phyloP scores from a whole-genome alignment of 2,329 filamentous ascomycete genomes.

The Claviceps africana region DNA sequence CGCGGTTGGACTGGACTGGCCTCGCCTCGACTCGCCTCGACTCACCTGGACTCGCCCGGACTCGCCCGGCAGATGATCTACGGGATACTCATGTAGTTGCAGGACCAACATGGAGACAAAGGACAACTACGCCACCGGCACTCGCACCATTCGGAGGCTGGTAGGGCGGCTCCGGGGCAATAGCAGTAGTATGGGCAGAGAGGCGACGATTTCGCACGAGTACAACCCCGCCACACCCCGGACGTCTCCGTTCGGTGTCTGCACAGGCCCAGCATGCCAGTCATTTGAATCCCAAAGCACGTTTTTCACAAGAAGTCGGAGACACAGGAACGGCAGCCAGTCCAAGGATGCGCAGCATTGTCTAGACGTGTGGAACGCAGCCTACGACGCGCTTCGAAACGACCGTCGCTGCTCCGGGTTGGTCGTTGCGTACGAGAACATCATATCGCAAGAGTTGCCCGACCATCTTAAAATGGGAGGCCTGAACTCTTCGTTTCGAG shows the following conservation, averaged over 20 bases:
- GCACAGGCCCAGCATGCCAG: not conserved
- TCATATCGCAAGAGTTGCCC: conserved; percentile 21
- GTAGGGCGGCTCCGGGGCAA: conserved; percentile 8
- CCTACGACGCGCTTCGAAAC: conserved; percentile 20
- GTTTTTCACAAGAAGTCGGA: not conserved
- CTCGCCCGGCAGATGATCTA: not conserved
- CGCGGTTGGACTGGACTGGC: too few species aligned
- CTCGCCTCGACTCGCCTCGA: too few species aligned
- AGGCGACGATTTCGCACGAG: conserved; percentile 1
- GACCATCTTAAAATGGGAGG: conserved; percentile 17
- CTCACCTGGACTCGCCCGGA: not conserved
- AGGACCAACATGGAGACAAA: not conserved
- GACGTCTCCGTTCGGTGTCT: not conserved
- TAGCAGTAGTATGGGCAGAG: conserved; percentile 2
- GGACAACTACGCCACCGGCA: not conserved
- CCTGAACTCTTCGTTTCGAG: conserved; percentile 13
- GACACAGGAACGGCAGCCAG: not conserved
- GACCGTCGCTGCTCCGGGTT: conserved; percentile 16
- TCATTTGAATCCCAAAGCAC: conserved; percentile 1
- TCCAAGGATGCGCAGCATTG: conserved; percentile 6
- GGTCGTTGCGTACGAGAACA: conserved; percentile 22
- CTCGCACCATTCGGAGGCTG: conserved; percentile 4
- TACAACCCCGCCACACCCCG: not conserved
- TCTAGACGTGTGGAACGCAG: conserved; percentile 20
- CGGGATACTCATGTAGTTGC: not conserved